These are phyloP conservation scores for Fusarium transvaalense DNA, from an alignment of 2,329 filamentous ascomycete genomes.

Conservation along the genomic window DNA sequence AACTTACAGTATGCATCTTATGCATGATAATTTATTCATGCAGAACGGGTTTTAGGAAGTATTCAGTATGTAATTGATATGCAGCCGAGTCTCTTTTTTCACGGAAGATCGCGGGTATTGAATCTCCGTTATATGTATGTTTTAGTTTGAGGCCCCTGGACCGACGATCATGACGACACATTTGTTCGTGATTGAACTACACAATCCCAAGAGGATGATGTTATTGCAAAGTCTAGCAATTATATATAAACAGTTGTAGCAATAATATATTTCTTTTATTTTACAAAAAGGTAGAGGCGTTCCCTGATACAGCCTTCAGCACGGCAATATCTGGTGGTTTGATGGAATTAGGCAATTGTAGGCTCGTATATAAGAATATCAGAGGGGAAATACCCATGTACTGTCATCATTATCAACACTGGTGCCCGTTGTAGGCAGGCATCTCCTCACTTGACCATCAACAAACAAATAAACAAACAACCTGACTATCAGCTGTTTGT, in stretches of 20 bases:
- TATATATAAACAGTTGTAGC: not conserved
- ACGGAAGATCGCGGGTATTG: slow-evolving; percentile 31
- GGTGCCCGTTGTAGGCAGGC: not conserved
- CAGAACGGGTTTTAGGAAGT: slow-evolving; percentile 16
- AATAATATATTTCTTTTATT: not conserved
- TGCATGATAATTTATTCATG: slow-evolving; percentile 8
- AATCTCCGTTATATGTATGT: slow-evolving; percentile 7
- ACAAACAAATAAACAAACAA: slow-evolving; percentile 24
- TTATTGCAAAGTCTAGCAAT: not conserved
- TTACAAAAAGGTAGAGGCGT: not conserved
- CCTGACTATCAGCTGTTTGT: slow-evolving; percentile 40
- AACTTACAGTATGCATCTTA: not conserved
- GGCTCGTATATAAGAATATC: slow-evolving; percentile 41
- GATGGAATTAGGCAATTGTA: slow-evolving; percentile 3
- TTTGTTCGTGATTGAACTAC: slow-evolving; percentile 18
- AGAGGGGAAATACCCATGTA: not conserved
- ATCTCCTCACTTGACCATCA: slow-evolving; percentile 10
- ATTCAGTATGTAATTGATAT: slow-evolving; percentile 29
- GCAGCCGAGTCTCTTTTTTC: slow-evolving; percentile 23
- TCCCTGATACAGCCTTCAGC: not conserved
- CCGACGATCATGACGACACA: slow-evolving; percentile 47
- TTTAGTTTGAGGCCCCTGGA: slow-evolving; percentile 23
- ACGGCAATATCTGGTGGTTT: not conserved
- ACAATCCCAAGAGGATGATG: slow-evolving; percentile 3
- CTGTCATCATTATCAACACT: slow-evolving; percentile 14